Evolutionary conservation across 208 protist genomes (phyloP).

Genomic region (Zelonia costaricensis): DNA sequence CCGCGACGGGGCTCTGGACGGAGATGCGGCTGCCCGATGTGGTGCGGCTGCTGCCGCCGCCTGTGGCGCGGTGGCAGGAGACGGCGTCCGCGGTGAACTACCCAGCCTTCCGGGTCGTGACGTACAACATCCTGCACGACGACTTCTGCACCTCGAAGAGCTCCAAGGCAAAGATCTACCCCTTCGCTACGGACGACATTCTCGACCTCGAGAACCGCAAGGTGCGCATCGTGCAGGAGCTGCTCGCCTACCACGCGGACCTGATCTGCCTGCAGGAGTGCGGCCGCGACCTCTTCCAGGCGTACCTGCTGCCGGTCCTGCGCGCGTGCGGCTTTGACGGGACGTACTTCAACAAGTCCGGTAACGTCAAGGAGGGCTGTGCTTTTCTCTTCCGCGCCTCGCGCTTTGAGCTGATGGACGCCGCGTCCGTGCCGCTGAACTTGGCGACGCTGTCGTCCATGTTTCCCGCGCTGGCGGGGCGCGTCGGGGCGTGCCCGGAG

Average conservation of each 20-base stretch:
- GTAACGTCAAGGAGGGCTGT: constrained; percentile 77
- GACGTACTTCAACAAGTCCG: constrained; percentile 77
- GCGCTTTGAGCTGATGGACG: constrained; percentile 48
- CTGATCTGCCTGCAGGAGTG: constrained; percentile 90
- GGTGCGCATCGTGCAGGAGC: constrained; percentile 79
- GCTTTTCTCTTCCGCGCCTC: constrained; percentile 54
- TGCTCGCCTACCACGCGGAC: constrained; percentile 80
- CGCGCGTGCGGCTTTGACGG: constrained; percentile 65
- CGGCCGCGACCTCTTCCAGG: constrained; percentile 73
- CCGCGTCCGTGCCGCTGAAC: constrained; percentile 57
- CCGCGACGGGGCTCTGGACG: constrained; percentile 54
- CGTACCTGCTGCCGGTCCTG: constrained; percentile 71
- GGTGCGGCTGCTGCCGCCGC: constrained; percentile 43
- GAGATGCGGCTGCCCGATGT: constrained; percentile 51
- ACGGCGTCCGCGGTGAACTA: constrained; percentile 30
- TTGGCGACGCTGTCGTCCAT: constrained; percentile 42
- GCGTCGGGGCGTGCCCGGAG: constrained; percentile 45
- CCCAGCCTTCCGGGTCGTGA: constrained; percentile 77
- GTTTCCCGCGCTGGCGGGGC: constrained; percentile 41
- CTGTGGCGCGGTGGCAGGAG: constrained; percentile 60
- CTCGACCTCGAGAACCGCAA: constrained; percentile 73
- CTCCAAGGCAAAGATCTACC: constrained; percentile 78
- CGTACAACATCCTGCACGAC: constrained; percentile 93
- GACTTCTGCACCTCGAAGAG: constrained; percentile 72
- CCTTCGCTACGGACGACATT: constrained; percentile 79